These are phyloP conservation scores for Vitis hybrid DNA, from an alignment of 177 flowering plant genomes.

Conservation along the genomic window DNA sequence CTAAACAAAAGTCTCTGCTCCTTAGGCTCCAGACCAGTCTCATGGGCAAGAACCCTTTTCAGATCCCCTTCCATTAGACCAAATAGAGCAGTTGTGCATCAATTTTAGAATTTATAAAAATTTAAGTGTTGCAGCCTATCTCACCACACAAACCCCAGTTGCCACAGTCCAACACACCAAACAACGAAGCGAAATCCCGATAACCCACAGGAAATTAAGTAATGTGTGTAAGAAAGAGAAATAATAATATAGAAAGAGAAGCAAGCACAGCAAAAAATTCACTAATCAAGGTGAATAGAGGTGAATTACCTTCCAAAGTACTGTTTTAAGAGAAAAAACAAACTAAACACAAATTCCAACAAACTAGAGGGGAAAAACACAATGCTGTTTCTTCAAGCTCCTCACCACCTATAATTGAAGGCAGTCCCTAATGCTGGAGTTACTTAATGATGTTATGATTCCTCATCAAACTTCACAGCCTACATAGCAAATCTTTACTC, in stretches of 20 bases:
- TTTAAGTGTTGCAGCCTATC: conserved; percentile 5
- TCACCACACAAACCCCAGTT: conserved; percentile 2
- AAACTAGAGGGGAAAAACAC: too few species aligned
- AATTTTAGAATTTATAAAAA: background rate
- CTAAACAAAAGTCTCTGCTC: conserved; percentile 39
- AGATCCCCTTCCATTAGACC: conserved; percentile 29
- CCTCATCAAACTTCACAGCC: too few species aligned
- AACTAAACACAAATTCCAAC: too few species aligned
- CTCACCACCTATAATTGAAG: too few species aligned
- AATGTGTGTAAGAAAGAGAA: background rate
- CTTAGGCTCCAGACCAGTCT: conserved; percentile 37
- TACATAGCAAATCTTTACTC: too few species aligned
- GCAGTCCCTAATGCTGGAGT: too few species aligned
- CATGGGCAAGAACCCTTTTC: conserved; percentile 24
- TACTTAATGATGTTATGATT: too few species aligned
- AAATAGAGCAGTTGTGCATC: conserved; percentile 4
- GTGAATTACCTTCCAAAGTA: too few species aligned
- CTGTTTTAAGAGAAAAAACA: too few species aligned
- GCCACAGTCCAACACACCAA: conserved; percentile 4
- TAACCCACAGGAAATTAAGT: background rate
- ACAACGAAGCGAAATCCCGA: background rate
- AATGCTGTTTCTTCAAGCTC: too few species aligned
- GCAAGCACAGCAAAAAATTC: too few species aligned
- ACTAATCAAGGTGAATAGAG: too few species aligned
- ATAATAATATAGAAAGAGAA: background rate